These are phyloP conservation scores for Marasmius sp. DNA, from an alignment of 1,284 basidiomycete genomes.

Conservation along the genomic window DNA sequence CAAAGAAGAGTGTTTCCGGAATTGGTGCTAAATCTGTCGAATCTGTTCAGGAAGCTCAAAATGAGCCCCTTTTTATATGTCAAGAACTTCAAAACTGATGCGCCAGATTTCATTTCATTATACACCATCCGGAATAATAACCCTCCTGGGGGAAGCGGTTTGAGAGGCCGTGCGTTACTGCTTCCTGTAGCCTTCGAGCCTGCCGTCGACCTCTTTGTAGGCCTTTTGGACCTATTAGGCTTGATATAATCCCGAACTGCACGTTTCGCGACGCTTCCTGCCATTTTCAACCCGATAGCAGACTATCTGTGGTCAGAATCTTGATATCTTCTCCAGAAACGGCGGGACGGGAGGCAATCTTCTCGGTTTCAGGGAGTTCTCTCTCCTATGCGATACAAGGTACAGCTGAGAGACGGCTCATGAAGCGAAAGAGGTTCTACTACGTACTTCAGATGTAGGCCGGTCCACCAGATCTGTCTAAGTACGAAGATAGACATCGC, in stretches of 20 bases:
- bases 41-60: background rate
- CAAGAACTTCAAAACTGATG: too few relatives aligned
- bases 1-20: background rate
- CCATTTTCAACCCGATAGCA: conserved; percentile 2
- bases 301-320: conserved; percentile 5
- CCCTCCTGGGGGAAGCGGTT: background rate
- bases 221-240: background rate
- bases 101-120: background rate
- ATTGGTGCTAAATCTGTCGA: background rate
- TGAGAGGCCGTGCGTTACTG: background rate
- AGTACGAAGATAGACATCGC: background rate
- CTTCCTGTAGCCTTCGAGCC: background rate
- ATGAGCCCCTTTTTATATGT: background rate
- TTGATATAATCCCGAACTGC: background rate
- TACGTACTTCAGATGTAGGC: background rate
- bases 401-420: background rate
- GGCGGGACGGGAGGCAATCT: background rate
- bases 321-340: background rate
- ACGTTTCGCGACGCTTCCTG: background rate
- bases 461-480: conserved; percentile 4
- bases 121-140: background rate
- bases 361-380: background rate
- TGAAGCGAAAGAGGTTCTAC: background rate
- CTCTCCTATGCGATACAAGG: background rate
- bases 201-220: background rate